phyloP scores from a whole-genome alignment of 768 basidiomycete genomes.

The Russula ochroleuca region DNA sequence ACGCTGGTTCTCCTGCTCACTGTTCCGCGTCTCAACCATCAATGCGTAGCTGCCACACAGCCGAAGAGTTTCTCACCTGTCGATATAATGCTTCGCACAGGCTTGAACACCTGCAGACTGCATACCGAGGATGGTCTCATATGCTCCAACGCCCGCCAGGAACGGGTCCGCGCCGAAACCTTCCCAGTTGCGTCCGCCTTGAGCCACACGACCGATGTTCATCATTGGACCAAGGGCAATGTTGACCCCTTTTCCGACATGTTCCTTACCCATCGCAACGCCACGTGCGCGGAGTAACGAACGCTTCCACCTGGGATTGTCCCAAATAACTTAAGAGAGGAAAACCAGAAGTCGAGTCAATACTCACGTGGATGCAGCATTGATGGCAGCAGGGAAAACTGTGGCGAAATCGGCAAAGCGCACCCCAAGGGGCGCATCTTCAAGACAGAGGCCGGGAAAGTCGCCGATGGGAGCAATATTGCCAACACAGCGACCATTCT shows the following conservation, averaged over 20 bases:
- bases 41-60: background rate
- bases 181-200: constrained; percentile 90
- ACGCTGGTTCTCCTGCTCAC: constrained; percentile 65
- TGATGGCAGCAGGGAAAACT: constrained; percentile 81
- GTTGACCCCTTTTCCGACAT: constrained; percentile 78
- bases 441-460: constrained; percentile 69
- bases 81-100: constrained; percentile 78
- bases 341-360: background rate
- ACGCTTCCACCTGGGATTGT: constrained; percentile 58
- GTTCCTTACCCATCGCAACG: constrained; percentile 77
- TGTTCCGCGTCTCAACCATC: constrained; percentile 29
- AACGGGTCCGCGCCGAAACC: constrained; percentile 93
- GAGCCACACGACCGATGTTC: constrained; percentile 76
- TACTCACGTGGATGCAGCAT: constrained; percentile 72
- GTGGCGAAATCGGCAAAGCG: constrained; percentile 69
- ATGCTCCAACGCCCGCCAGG: constrained; percentile 68
- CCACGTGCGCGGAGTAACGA: constrained; percentile 73
- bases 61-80: constrained; percentile 48
- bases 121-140: constrained; percentile 79
- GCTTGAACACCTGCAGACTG: constrained; percentile 79
- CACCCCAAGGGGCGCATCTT: constrained; percentile 76
- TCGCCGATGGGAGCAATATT: constrained; percentile 52
- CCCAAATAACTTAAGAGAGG: too few species aligned
- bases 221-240: constrained; percentile 78
- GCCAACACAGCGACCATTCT: constrained; percentile 59